Evolutionary conservation across 306 rosid genomes (phyloP).

Genomic region (Parietaria judaica): DNA sequence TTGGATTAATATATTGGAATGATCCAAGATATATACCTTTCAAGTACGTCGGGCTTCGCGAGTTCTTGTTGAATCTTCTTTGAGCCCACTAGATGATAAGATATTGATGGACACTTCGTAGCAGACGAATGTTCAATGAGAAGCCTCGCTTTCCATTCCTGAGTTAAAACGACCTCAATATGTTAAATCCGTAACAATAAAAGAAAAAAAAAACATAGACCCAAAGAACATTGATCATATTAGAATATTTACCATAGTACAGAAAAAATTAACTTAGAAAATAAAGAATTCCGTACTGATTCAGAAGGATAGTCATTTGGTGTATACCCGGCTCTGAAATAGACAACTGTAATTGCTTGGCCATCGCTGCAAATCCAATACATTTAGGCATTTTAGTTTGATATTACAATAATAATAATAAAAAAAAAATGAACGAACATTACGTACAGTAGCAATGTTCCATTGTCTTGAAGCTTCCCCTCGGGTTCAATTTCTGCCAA

Average conservation of each 20-base stretch:
- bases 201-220: background rate
- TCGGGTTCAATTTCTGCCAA: slow-evolving; percentile 67
- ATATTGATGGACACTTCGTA: slow-evolving; percentile 86
- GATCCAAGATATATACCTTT: slow-evolving; percentile 49
- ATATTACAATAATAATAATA: slow-evolving; percentile 14
- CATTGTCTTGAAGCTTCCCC: slow-evolving; percentile 70
- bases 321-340: slow-evolving; percentile 84
- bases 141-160: slow-evolving; percentile 96
- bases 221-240: background rate
- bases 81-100: slow-evolving; percentile 87
- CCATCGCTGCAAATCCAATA: slow-evolving; percentile 50
- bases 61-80: slow-evolving; percentile 97
- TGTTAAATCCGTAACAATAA: too few relatives aligned
- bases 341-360: slow-evolving; percentile 56
- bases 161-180: slow-evolving; percentile 6
- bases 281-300: slow-evolving; percentile 46
- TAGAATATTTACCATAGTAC: background rate
- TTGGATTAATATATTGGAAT: slow-evolving; percentile 2
- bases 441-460: slow-evolving; percentile 77
- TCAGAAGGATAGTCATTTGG: slow-evolving; percentile 91
- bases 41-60: slow-evolving; percentile 80
- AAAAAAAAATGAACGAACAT: slow-evolving; percentile 2
- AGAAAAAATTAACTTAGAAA: background rate
- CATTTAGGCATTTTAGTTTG: slow-evolving; percentile 10
- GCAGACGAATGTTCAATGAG: slow-evolving; percentile 88